A percentile compares a stretch with the other conserved stretches of the same genome.
phyloP scores from a whole-genome alignment of 371 early-diverging fungal genomes.

The Apophysomyces sp. region DNA sequence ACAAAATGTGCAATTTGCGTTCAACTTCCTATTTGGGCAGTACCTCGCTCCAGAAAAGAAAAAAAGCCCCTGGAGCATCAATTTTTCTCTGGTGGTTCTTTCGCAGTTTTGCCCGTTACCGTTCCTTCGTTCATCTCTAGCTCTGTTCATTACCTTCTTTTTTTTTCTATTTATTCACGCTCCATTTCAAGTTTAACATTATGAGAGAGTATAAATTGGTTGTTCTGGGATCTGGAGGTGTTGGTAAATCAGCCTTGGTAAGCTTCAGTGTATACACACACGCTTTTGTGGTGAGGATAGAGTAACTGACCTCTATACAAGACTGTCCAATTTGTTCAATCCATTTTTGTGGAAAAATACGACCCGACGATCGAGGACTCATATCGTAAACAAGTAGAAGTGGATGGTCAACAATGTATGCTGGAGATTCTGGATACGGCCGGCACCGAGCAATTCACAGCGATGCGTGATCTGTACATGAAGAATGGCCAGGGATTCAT shows the following conservation, averaged over 20 bases:
- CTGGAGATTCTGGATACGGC: conserved; percentile 91
- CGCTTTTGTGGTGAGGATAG: not conserved
- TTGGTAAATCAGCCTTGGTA: conserved; percentile 91
- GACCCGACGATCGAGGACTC: conserved; percentile 93
- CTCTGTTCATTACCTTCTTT: not conserved
- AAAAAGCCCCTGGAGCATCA: not conserved
- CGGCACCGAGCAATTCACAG: conserved; percentile 87
- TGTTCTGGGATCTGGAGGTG: conserved; percentile 89
- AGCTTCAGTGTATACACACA: too few species aligned
- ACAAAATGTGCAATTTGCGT: not conserved
- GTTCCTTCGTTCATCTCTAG: not conserved
- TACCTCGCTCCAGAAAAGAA: not conserved
- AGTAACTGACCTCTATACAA: conserved; percentile 18
- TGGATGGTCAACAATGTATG: conserved; percentile 86
- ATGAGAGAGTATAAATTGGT: conserved; percentile 87
- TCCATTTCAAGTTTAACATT: not conserved
- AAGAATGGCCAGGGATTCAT: conserved; percentile 90
- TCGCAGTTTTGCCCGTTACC: not conserved
- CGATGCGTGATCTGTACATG: conserved; percentile 92
- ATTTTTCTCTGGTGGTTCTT: not conserved
- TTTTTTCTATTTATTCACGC: not conserved
- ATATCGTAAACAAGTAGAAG: conserved; percentile 86
- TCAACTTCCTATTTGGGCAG: not conserved
- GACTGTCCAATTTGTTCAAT: conserved; percentile 93
- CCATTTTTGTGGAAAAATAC: conserved; percentile 87